Conservation (phyloP, 2,329 filamentous ascomycete species). For the Epichloe glyceriae region DNA sequence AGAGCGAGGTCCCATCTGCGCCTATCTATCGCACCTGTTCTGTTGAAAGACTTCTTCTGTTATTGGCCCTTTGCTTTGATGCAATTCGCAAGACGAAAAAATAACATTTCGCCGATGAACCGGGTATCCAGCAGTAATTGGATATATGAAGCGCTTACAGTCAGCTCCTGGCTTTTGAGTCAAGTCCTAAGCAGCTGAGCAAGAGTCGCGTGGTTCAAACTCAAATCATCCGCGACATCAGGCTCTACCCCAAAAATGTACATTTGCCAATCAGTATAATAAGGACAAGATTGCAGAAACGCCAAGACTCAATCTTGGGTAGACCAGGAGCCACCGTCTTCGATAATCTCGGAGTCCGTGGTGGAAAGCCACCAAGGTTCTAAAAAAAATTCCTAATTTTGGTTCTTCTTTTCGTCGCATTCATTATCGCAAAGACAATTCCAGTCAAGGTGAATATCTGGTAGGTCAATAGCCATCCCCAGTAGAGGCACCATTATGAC, state of each 20-base stretch:
- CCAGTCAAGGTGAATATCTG: background rate
- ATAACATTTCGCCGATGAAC: constrained; percentile 61
- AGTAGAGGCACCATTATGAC: constrained; percentile 44
- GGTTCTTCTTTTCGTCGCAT: background rate
- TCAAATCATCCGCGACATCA: constrained; percentile 1
- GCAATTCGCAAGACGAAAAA: constrained; percentile 38
- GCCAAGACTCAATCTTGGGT: background rate
- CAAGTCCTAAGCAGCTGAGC: background rate
- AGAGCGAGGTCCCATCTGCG: background rate
- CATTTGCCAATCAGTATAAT: constrained; percentile 1
- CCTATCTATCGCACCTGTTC: background rate
- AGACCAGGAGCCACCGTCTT: background rate
- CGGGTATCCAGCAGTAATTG: background rate
- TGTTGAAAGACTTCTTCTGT: background rate
- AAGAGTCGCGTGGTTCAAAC: background rate
- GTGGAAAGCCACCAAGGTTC: background rate
- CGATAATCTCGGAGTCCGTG: background rate
- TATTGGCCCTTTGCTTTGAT: background rate
- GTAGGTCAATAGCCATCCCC: constrained; percentile 35
- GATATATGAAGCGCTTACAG: background rate
- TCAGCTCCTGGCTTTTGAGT: background rate
- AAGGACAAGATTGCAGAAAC: background rate
- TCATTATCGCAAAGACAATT: background rate
- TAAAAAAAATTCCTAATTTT: background rate
- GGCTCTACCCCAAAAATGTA: constrained; percentile 4